Base-by-base conservation (phyloP, 2,329 filamentous ascomycete species). In the Hypocrella siamensis region DNA sequence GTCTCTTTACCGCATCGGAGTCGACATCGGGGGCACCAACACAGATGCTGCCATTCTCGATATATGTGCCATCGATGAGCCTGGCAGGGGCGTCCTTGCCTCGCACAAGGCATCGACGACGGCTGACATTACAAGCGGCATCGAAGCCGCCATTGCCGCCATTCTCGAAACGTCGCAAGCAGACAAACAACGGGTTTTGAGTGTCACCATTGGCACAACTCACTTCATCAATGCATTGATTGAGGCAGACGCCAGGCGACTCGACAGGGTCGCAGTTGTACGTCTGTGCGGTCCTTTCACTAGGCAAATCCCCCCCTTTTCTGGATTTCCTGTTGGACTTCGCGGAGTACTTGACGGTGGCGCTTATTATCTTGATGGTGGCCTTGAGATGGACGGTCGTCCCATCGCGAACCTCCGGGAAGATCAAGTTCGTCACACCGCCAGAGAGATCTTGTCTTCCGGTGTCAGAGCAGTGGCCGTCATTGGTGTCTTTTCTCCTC, bases 201-300 rank as follows among this genome's bases (percentile, higher is more conserved):
- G 57, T 22, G 60, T 68, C 10, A 61, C 60, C 3, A 63, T 68
- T 38, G 64, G 65, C 17, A 65, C 61, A 3, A 61, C 58, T 0
- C 61, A 64, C 40, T 65, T 65, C 37, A 58, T 65, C 41, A 65
- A 65, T 42, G 61, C 62, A 0, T 50, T 65, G 6, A 52, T 65
- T 9, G 58, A 65, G 37, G 54, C 54, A 18, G 60, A 65, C 46
- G 50, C 51, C 1, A 42, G 53, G 16, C 46, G 58, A 5, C 48
- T 66, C 15, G 53, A 51, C 25, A 54, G 53, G 8, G 62, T 66
- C 2, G 62, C 60, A 3, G 59, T 64, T 2, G 42, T 65, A 8
- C 46, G 62, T 15, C 47, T 66, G 6, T 64, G 58, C 39, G 58
- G 59, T 2, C 57, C 58, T 1, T 63, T 58, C 33, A 59, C 57